Percentiles rank a stretch among this genome's conserved stretches.
Evolutionary conservation across 148 eudicot species (phyloP).

Genomic region (Rhododendron ovatum): DNA sequence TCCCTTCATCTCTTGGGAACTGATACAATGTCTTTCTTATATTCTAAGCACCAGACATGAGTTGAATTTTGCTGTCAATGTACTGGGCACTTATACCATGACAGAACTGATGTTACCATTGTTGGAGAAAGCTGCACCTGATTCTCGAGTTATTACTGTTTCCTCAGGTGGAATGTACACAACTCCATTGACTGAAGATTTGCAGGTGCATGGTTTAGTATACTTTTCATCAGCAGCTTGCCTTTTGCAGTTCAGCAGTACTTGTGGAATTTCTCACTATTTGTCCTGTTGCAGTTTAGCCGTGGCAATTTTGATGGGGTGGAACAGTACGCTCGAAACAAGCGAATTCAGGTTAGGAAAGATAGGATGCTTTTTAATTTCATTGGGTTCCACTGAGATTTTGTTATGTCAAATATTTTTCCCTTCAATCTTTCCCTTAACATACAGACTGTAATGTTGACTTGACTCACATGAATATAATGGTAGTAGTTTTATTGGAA

Average conservation of each 20-base stretch:
- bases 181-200: conserved; percentile 67
- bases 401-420: background rate
- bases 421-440: background rate
- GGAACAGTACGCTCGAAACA: conserved; percentile 83
- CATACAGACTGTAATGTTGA: background rate
- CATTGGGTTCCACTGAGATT: background rate
- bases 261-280: background rate
- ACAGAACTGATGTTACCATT: conserved; percentile 76
- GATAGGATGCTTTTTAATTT: background rate
- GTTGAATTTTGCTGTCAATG: conserved; percentile 88
- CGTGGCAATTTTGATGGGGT: conserved; percentile 54
- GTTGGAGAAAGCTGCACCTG: conserved; percentile 86
- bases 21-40: background rate
- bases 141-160: conserved; percentile 89
- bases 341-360: conserved; percentile 75
- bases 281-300: conserved; percentile 51
- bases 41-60: conserved; percentile 48
- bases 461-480: background rate
- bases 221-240: background rate
- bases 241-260: background rate
- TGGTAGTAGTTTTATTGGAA: background rate
- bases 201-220: conserved; percentile 47
- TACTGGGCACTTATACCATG: conserved; percentile 68
- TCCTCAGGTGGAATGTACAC: conserved; percentile 93
- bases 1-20: conserved; percentile 5